These are phyloP conservation scores for Phytophthora pistaciae DNA, from an alignment of 352 stramenopile genomes.

Conservation along the genomic window DNA sequence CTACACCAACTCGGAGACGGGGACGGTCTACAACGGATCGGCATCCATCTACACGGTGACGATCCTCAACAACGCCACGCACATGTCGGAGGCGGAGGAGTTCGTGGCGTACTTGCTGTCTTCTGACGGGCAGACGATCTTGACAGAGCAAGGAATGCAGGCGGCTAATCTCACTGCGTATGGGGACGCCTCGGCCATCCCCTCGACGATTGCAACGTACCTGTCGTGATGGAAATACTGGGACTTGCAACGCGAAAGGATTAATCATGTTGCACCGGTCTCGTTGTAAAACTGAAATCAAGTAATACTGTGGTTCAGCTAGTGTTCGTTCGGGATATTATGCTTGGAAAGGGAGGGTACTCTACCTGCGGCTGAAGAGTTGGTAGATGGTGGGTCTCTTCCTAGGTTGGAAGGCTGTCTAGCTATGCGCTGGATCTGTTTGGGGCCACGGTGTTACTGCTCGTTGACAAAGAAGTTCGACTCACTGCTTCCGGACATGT, in stretches of 20 bases:
- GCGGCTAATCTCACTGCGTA: conserved; percentile 42
- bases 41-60: conserved; percentile 44
- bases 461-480: background rate
- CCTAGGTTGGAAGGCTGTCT: background rate
- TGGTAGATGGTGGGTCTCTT: background rate
- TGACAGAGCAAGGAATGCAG: conserved; percentile 36
- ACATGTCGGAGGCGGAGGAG: conserved; percentile 41
- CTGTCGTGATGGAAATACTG: conserved; percentile 24
- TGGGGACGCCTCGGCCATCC: conserved; percentile 30
- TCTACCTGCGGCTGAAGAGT: too few relatives aligned
- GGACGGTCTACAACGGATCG: conserved; percentile 43
- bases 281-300: conserved; percentile 4
- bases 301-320: background rate
- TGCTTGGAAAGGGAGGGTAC: too few relatives aligned
- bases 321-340: background rate
- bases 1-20: conserved; percentile 44
- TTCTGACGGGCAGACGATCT: conserved; percentile 32
- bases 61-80: conserved; percentile 43
- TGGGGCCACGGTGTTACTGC: background rate
- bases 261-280: background rate
- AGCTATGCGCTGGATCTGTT: too few relatives aligned
- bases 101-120: conserved; percentile 42
- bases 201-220: conserved; percentile 31
- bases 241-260: background rate
- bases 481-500: background rate